Evolutionary conservation across 345 rosid species (phyloP).

Genomic region (Garcia nutans): DNA sequence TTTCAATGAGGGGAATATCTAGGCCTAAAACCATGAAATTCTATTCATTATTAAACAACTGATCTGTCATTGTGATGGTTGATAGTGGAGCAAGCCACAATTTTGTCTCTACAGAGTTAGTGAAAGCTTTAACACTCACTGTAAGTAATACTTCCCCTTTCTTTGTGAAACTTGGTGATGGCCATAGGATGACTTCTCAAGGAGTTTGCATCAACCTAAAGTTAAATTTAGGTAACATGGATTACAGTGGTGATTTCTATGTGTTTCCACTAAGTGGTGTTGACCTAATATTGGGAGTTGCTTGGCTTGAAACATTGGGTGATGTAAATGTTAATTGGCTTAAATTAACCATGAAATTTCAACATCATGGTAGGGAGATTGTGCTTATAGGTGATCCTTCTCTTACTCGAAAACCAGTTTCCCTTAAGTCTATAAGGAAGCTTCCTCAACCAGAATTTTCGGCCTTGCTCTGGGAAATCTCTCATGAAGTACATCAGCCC

Average conservation of each 20-base stretch:
- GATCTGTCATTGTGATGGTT: neutral
- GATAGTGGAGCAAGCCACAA: neutral
- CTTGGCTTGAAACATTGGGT: constrained; percentile 11
- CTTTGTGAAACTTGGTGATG: neutral
- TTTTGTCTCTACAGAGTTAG: neutral
- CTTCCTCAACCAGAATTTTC: neutral
- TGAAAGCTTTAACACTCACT: neutral
- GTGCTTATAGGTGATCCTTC: neutral
- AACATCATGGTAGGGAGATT: too few species aligned
- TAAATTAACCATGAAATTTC: neutral
- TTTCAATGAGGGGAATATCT: neutral
- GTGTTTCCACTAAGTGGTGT: neutral
- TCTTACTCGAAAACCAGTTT: neutral
- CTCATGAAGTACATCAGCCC: neutral
- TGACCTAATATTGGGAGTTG: constrained; percentile 10
- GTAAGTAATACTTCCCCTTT: neutral
- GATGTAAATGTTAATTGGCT: constrained; percentile 4
- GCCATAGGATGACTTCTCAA: neutral
- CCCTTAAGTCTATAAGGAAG: neutral
- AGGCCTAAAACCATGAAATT: neutral
- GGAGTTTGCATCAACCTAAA: neutral
- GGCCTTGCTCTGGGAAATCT: neutral
- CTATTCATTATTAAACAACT: neutral
- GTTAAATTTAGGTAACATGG: neutral
- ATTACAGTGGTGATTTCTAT: neutral